Base-by-base conservation (phyloP, 257 asterid genomes). In the Craterostigma plantagineum region DNA sequence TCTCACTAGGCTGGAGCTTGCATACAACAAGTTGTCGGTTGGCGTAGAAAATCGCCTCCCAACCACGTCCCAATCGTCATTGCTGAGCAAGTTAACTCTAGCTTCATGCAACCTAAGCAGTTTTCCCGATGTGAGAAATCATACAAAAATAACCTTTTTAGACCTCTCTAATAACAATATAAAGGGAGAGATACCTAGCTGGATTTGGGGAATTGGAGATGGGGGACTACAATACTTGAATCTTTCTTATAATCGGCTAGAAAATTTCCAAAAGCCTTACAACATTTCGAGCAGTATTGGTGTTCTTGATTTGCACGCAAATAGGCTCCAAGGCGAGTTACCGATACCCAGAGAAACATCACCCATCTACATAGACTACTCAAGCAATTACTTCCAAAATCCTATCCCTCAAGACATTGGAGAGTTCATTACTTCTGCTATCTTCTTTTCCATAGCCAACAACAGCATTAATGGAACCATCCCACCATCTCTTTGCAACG, bases 91-190 rank as follows among this genome's bases (percentile, higher is more conserved):
- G 33, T 52, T 74, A 34, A 59, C 51, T 42, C 43, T 78, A 34
- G 79, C 92, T 42, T 71, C 75, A 14, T 72, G 87, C 66, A 60
- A 66, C 35, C 23, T 79, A 51, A 10, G 9, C 18, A 10, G 2
- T 0, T 66, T 79, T 8, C 92, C 82, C 0, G 37, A 64, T 13
- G 39, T 70, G 18, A 38, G 40, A 30, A 61, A 53, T 15, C 66
- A 58, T 15, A 12, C 54, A 7, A 46, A 10, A 1, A 0, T 75
- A 38, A 1, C 4, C 1, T 14, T 43, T 1, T 47, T 77, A 47
- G 85, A 78, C 68, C 75, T 77, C 12, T 77, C 91, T 0, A 51
- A 16, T 41, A 70, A 76, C 43, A 45, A 23, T 42, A 60, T 76
- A 1, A 0, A 0, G 12, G 91, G 77, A n/a, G 56, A 63, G 49